Conservation (phyloP, 192 early-diverging fungal species). For the Backusella mclennaniae region DNA sequence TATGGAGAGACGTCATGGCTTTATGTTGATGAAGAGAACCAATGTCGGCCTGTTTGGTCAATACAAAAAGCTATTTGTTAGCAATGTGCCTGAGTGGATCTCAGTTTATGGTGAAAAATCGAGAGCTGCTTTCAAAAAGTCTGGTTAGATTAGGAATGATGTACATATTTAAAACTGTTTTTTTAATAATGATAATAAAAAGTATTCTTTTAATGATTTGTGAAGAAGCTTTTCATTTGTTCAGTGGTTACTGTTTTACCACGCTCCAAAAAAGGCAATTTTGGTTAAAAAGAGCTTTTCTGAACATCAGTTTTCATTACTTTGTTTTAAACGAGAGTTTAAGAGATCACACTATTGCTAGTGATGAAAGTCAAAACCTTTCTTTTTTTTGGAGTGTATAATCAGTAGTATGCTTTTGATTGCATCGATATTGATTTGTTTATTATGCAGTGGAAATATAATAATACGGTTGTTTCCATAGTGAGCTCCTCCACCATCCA, state of each 20-base stretch:
- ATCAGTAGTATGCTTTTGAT: no score
- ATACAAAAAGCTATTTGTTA: background rate
- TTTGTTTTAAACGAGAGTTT: no score
- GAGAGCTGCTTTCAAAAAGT: slow-evolving; percentile 12
- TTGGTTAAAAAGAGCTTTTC: background rate
- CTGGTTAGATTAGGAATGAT: background rate
- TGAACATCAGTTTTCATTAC: background rate
- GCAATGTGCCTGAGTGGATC: slow-evolving; percentile 26
- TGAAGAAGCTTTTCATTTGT: background rate
- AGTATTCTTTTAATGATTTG: background rate
- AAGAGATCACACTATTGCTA: no score
- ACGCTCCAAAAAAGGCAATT: background rate
- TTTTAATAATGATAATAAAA: background rate
- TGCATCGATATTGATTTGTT: no score
- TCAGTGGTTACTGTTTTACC: background rate
- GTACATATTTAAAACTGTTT: background rate
- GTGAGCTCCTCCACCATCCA: no score
- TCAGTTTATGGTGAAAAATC: slow-evolving; percentile 16
- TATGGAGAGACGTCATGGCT: slow-evolving; percentile 15
- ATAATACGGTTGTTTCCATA: no score
- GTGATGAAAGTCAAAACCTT: no score
- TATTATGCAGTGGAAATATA: no score
- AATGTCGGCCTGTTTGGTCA: slow-evolving; percentile 16
- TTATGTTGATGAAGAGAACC: background rate
- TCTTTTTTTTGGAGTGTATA: no score